Evolutionary conservation across 345 rosid species (phyloP), one percentile per base, ranked within the genome.

Genomic region (Mangifera indica): DNA sequence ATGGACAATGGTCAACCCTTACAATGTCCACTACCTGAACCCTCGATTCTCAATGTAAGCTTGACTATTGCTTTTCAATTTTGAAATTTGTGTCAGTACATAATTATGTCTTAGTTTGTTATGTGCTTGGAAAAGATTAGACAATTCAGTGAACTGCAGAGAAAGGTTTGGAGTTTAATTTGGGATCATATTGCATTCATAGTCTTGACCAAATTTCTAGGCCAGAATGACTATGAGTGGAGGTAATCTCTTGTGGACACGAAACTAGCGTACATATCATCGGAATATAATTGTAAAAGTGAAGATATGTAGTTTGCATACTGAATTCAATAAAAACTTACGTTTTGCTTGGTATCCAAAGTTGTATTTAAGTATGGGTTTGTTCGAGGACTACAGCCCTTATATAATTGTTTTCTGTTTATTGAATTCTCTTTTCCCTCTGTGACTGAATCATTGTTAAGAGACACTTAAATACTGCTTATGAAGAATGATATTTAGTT

Each of bases 21-120:
- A 71, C 93, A 89, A 46, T 94, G 98, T 79, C 98, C 97, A 4
- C 66, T 85, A 7, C 93, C 98, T 0, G 98, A 94, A 76, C 97
- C 93, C 70, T 94, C 97, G 25, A 92, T 94, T 80, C 90, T 94
- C 25, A 89, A 94, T 79, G 98, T 94, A 84, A 81, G 84, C 70
- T 60, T 55, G 22, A 21, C 21, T 26, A 18, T 34, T 57, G 20
- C 46, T 72, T 21, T 6, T 66, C 25, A 10, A 63, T 70, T 62
- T 25, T 49, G 10, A 69, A 45, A 21, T 58, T 17, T 42, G 63
- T 56, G 17, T 69, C 9, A 37, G 56, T 56, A 15, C 20, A 22
- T 54, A 18, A 55, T 7, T 11, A 26, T 66, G 22, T 46, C 1
- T 22, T 65, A 46, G 10, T 46, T 14, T 17, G 48, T 45, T 65